Base-by-base conservation (phyloP, 805 yeast genomes). In the Starmerella etchellsii region DNA sequence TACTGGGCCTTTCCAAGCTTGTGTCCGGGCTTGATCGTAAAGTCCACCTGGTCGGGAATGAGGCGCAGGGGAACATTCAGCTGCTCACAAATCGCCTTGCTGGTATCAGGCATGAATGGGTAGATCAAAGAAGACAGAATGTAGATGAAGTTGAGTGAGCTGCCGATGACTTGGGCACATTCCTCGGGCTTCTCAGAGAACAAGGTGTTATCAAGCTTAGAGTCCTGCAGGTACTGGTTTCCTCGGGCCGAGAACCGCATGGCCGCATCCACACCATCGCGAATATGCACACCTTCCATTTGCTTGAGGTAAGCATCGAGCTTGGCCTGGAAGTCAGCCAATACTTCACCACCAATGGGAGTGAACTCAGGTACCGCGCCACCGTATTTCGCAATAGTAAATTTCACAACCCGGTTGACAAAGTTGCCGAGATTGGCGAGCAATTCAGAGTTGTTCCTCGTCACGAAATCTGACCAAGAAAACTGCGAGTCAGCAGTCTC, bases 371-470 rank as follows among this genome's bases (percentile, higher is more conserved):
- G 95, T 49, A 91, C 71, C 35, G 83, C 94, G 44, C 95, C 93
- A 51, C 83, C 81, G 63, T 84, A 91, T 60, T 85, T 91, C 41
- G 95, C 87, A 59, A 71, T 76, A 39, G 78, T 84, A 59, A 85
- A 91, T 62, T 91, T 91, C 48, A 84, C 76, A 55, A 88, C 68
- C 65, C 99, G 79, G 69, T 91, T 91, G 43, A 85, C 96, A 56
- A 85, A 84, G 67, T 91, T 91, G 63, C 98, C 99, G 59, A 91
- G 69, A 65, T 91, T 91, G 39, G 97, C 95, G 62, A 91, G 70
- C 57, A 91, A 69, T 66, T 91, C 98, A 50, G 81, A 74, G 68
- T 91, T 91, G 63, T 91, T 91, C 63, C 85, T 81, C 36, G 93
- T 71, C 50, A 84, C 96, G 64, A 88, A 88, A 60, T 91, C 97